Evolutionary conservation across 305 asterid species (phyloP).

Genomic region (Fraxinus floribunda): DNA sequence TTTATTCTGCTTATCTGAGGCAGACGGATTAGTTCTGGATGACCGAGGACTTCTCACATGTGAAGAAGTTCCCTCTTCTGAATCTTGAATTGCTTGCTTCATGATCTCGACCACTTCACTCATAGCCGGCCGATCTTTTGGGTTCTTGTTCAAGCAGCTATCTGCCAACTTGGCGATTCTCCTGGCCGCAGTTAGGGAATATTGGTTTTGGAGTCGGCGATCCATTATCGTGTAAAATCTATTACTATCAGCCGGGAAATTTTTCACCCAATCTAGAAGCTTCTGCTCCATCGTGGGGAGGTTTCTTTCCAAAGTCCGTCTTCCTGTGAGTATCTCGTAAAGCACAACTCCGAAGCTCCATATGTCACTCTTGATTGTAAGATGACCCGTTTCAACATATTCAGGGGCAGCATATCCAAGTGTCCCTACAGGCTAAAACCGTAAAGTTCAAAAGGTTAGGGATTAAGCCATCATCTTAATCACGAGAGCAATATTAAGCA

Average conservation of each 20-base stretch:
- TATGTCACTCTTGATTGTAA: conserved; percentile 82
- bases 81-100: conserved; percentile 60
- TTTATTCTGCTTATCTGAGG: conserved; percentile 26
- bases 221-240: conserved; percentile 71
- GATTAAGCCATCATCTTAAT: background rate
- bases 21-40: conserved; percentile 19
- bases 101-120: conserved; percentile 59
- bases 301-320: conserved; percentile 69
- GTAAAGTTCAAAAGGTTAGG: background rate
- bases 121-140: conserved; percentile 75
- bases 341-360: conserved; percentile 93
- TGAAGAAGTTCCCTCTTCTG: conserved; percentile 38
- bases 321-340: conserved; percentile 79
- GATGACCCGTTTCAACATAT: conserved; percentile 70
- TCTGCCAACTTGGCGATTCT: conserved; percentile 75
- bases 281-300: conserved; percentile 65
- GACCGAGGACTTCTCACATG: conserved; percentile 17
- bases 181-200: conserved; percentile 55
- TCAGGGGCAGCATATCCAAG: conserved; percentile 96
- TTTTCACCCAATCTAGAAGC: conserved; percentile 84
- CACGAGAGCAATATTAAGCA: background rate
- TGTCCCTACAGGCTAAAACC: conserved; percentile 83
- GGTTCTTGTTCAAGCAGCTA: conserved; percentile 59
- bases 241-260: conserved; percentile 63
- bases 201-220: conserved; percentile 58